Base-by-base conservation (phyloP, 768 basidiomycete species). In the Scleroderma bovista region DNA sequence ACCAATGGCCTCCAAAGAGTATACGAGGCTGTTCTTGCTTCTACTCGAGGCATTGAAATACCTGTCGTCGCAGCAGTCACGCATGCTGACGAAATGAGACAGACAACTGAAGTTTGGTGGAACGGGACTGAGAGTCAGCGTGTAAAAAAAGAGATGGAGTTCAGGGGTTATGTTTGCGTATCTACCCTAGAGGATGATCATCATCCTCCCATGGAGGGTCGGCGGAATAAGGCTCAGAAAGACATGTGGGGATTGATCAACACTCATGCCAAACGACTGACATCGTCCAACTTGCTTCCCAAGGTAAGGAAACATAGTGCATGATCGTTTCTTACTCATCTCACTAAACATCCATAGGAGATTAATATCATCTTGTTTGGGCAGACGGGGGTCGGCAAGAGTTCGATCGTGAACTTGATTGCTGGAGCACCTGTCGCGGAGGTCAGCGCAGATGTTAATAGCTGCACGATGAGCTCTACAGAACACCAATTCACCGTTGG, bases 381-480 rank as follows among this genome's bases (percentile, higher is more conserved):
- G 19, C 32, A 45, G 24, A 51, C 48, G n/a, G 52, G 52, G 6
- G 22, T 26, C 12, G 52, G 52, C 5, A 53, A 53, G 29, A 53
- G 52, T 44, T 53, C 52, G 1, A 6, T 53, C 15, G 43, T 53
- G 20, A 53, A 53, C 48, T 16, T 53, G 23, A 40, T 53, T 31
- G 51, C 51, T 11, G 59, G 57, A 19, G 16, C 42, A 1, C 43
- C 57, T 3, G 24, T 48, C 1, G 69, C 69, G 4, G 24, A 23
- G 0, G 54, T 57, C 6, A 66, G 64, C 9, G 58, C 51, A 24
- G 44, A 53, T 5, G 58, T 60, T 1, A 23, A 23, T 0, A 67
- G 68, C 1, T 66, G 61, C 40, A 72, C 72, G 0, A 59, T 68
- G 19, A 20, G 54, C 2, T 57, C 43, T 43, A 49, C 38, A 1